Conservation (phyloP, 169 alveolate genomes). For the Amoebophrya sp. region DNA sequence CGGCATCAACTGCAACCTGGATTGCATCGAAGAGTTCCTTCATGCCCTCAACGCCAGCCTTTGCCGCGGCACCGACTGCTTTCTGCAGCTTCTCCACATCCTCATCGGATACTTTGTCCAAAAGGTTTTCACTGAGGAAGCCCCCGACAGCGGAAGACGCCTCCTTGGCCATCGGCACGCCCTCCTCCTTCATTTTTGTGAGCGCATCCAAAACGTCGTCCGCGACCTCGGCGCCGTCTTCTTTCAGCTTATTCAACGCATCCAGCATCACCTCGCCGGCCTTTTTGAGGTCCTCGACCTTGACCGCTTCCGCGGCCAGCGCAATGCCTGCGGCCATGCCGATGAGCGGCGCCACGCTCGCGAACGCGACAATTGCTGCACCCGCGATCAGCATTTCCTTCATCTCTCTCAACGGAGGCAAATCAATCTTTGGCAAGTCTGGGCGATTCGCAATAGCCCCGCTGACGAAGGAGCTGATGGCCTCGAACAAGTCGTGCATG, state of each 20-base stretch:
- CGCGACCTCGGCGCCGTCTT: not conserved
- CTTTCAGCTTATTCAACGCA: not conserved
- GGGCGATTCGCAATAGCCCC: not conserved
- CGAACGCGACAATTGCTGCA: not conserved
- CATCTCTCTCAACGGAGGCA: not conserved
- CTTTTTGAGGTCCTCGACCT: not conserved
- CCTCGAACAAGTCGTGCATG: not conserved
- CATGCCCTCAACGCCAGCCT: conserved; percentile 2
- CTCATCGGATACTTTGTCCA: not conserved
- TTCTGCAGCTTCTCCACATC: conserved; percentile 7
- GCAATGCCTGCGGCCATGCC: not conserved
- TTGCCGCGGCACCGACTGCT: conserved; percentile 12
- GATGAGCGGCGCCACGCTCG: not conserved
- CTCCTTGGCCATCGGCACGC: not conserved
- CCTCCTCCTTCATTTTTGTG: not conserved
- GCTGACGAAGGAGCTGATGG: not conserved
- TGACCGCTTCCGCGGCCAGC: not conserved
- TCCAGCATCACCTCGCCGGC: conserved; percentile 5
- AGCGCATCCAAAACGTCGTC: not conserved
- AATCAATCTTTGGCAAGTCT: not conserved
- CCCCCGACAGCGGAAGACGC: not conserved
- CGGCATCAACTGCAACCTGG: not conserved
- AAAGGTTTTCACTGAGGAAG: not conserved
- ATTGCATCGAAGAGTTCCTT: not conserved
- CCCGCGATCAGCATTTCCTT: not conserved